Conservation (phyloP, 306 rosid species). For the Cucurbita argyrosperma region DNA sequence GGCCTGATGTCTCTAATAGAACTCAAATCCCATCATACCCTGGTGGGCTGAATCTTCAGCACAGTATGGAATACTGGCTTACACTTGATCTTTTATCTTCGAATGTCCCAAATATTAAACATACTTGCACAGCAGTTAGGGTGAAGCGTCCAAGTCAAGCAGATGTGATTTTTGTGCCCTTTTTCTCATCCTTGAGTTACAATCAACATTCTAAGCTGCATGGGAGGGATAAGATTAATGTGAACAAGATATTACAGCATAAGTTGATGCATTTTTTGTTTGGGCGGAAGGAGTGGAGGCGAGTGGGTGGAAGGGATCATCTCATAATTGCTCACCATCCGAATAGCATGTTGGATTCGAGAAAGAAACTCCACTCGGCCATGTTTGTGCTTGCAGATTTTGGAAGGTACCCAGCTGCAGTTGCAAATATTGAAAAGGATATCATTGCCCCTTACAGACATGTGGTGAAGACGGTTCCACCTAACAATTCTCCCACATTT, state of each 20-base stretch:
- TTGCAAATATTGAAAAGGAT: conserved; percentile 78
- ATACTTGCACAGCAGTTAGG: conserved; percentile 51
- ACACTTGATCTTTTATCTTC: conserved; percentile 83
- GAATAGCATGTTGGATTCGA: conserved; percentile 71
- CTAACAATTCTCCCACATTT: conserved; percentile 47
- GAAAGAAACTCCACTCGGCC: conserved; percentile 65
- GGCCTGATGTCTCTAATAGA: conserved; percentile 51
- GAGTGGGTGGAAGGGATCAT: conserved; percentile 64
- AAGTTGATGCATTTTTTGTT: conserved; percentile 48
- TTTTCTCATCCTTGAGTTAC: conserved; percentile 84
- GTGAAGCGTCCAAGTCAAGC: conserved; percentile 73
- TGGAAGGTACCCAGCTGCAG: conserved; percentile 70
- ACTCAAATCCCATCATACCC: conserved; percentile 51
- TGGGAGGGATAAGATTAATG: conserved; percentile 44
- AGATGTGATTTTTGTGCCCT: conserved; percentile 77
- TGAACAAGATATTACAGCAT: conserved; percentile 55
- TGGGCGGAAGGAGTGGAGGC: conserved; percentile 52
- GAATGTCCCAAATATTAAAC: conserved; percentile 11
- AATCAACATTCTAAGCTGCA: conserved; percentile 62
- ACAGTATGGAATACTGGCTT: conserved; percentile 84
- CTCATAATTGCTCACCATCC: conserved; percentile 86
- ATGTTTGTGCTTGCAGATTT: conserved; percentile 92
- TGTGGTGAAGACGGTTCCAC: conserved; percentile 39
- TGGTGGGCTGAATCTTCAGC: conserved; percentile 89
- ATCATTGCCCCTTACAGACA: conserved; percentile 85